phyloP scores from a whole-genome alignment of 1,284 basidiomycete genomes.

The Dichomitus squalens region DNA sequence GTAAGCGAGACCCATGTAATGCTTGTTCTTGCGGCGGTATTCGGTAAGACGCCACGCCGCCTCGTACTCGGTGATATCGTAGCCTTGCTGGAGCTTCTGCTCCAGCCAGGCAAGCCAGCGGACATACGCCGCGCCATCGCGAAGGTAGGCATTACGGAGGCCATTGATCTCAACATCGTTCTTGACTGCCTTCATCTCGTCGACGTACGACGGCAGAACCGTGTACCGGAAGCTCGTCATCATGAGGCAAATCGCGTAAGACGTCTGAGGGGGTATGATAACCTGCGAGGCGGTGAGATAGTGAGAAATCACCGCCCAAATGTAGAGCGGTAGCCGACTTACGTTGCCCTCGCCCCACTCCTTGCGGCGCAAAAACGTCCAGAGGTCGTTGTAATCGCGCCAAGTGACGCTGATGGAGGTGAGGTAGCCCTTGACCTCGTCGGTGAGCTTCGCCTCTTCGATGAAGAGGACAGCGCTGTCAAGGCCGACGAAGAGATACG shows the following conservation, averaged over 20 bases:
- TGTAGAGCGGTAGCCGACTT: conserved; percentile 14
- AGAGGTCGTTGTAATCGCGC: conserved; percentile 78
- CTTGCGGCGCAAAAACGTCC: conserved; percentile 72
- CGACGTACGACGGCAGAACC: conserved; percentile 66
- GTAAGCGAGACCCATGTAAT: conserved; percentile 90
- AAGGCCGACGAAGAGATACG: conserved; percentile 77
- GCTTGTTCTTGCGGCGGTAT: conserved; percentile 73
- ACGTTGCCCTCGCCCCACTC: conserved; percentile 80
- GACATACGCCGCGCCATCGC: conserved; percentile 93
- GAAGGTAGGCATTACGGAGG: conserved; percentile 81
- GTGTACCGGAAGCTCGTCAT: conserved; percentile 79
- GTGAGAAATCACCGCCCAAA: not conserved
- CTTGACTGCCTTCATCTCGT: conserved; percentile 86
- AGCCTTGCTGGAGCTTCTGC: conserved; percentile 72
- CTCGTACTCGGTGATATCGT: conserved; percentile 89
- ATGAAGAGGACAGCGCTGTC: conserved; percentile 69
- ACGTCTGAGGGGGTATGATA: conserved; percentile 69
- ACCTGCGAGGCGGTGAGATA: conserved; percentile 39
- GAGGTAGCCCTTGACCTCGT: conserved; percentile 60
- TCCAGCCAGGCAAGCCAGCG: conserved; percentile 84
- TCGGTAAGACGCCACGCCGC: conserved; percentile 85
- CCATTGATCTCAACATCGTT: conserved; percentile 86
- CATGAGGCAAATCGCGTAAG: conserved; percentile 81
- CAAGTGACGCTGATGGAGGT: conserved; percentile 58
- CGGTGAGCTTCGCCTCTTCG: conserved; percentile 60